Evolutionary conservation across 2,329 filamentous ascomycete genomes (phyloP), one percentile per base, ranked within the genome.

Genomic region (Botryosphaeria dothidea): DNA sequence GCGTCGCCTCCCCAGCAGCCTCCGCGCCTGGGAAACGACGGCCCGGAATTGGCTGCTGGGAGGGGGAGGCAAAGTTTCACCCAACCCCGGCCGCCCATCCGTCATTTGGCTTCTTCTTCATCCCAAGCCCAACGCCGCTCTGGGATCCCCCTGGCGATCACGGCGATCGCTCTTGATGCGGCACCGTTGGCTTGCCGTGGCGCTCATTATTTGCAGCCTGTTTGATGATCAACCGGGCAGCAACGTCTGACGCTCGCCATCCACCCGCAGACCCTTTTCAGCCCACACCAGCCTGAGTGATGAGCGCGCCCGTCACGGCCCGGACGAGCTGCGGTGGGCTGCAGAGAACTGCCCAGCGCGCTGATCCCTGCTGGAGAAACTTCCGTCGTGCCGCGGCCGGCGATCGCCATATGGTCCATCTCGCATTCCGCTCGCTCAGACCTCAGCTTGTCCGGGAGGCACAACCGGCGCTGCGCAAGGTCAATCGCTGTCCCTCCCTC

Each of bases 61-160:
- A n/a, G n/a, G n/a, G 38, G 15, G 38, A 41, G 43, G 56, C 56
- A 60, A 60, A 38, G 56, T 60, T 60, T 60, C 56, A 60, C 56
- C 45, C n/a, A 4, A 23, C 46, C 46, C 46, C 46, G 46, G 54
- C 54, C 31, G n/a, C n/a, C n/a, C 15, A 27, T 29, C 56, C 56
- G 56, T 46, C 41, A 60, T 60, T 60, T 60, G 56, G 56, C 56
- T 60, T 60, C 56, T 60, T 60, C 56, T 60, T 60, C 56, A 60
- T 60, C 56, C 38, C 56, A 45, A 34, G 54, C 36, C 54, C 54
- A 45, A 41, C 29, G 38, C 41, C 25, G 25, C 56, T 45, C 56
- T 60, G 56, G 56, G 56, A 60, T 46, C 41, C 56, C 45, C 58
- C 58, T 62, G 58, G 58, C 58, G 58, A 62, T 62, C 58, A 51